Percentiles rank a stretch among this genome's conserved stretches.
Evolutionary conservation across 192 early-diverging fungal species (phyloP).

Genomic region (Pilaira anomala): DNA sequence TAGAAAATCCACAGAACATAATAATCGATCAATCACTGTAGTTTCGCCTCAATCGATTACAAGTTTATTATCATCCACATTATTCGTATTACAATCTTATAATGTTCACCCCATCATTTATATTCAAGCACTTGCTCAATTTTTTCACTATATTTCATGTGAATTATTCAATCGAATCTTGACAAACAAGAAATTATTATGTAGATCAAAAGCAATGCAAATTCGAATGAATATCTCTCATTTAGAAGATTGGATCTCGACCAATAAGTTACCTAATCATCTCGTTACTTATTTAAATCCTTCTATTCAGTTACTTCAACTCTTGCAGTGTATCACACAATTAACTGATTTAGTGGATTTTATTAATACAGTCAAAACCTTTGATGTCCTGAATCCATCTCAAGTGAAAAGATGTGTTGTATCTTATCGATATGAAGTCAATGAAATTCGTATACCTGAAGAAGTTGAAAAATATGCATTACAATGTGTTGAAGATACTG

Average conservation of each 20-base stretch:
- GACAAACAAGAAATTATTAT: conserved; percentile 67
- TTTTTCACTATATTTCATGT: conserved; percentile 75
- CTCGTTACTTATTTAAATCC: conserved; percentile 58
- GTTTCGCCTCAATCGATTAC: conserved; percentile 74
- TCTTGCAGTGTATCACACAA: conserved; percentile 76
- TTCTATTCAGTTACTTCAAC: conserved; percentile 76
- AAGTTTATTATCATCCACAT: conserved; percentile 63
- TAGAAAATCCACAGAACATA: conserved; percentile 5
- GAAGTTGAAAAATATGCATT: conserved; percentile 80
- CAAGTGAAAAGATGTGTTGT: conserved; percentile 74
- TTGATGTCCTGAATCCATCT: conserved; percentile 62
- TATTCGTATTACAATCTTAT: conserved; percentile 68
- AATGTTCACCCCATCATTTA: conserved; percentile 74
- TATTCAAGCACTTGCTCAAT: conserved; percentile 69
- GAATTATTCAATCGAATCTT: conserved; percentile 88
- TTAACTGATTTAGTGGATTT: conserved; percentile 70
- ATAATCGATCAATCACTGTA: not conserved
- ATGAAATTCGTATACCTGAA: conserved; percentile 64
- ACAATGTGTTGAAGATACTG: conserved; percentile 67
- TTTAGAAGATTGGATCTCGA: conserved; percentile 83
- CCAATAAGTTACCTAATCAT: conserved; percentile 43
- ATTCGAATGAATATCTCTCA: conserved; percentile 79
- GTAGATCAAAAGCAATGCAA: conserved; percentile 79
- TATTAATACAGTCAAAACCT: conserved; percentile 68
- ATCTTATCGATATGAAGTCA: conserved; percentile 89